Evolutionary conservation across 2,329 filamentous ascomycete species (phyloP), one percentile per base, ranked within the genome.

Genomic region (Nigrospora sphaerica): DNA sequence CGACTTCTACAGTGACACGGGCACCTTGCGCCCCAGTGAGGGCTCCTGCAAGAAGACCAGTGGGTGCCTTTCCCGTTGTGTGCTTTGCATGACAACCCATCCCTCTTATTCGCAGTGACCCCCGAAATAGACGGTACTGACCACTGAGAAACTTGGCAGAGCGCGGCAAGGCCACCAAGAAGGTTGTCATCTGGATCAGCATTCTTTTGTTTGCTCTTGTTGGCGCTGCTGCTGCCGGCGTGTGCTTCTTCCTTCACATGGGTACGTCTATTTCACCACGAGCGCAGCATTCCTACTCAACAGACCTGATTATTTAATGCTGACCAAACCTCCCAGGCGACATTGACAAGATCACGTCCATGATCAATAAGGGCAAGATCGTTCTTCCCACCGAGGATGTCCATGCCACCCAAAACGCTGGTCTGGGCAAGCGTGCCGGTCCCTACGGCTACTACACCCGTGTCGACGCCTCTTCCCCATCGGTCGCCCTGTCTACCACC

Each of bases 241-340:
- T 44, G 13, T 44, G 42, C 42, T 44, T 28, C 12, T 32, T 44
- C 28, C 32, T 44, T 23, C 42, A 44, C 19, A 44, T 44, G 42
- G 32, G 42, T 44, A 44, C 19, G 42, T 42, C 11, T 5, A 16
- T 34, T n/a, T 18, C 16, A 6, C 5, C 5, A 9, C 18, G 19
- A 37, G 23, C 23, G 7, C 23, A 10, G 4, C 9, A 5, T 16
- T 16, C 33, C 23, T 7, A 10, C n/a, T 11, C 13, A 6, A 10
- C 14, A 14, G 16, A 14, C 6, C 19, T 44, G 11, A 44, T 18
- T 14, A 4, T 6, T 9, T 28, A 9, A 28, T 28, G 23, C 23
- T 28, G 23, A 28, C 23, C 23, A 28, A 28, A 28, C 2, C 13
- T 17, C 28, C 7, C 19, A 44, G 42, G 19, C 28, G 18, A 35